These are phyloP conservation scores for Candida xiaguanensis DNA, from an alignment of 805 yeast species.

Conservation along the genomic window DNA sequence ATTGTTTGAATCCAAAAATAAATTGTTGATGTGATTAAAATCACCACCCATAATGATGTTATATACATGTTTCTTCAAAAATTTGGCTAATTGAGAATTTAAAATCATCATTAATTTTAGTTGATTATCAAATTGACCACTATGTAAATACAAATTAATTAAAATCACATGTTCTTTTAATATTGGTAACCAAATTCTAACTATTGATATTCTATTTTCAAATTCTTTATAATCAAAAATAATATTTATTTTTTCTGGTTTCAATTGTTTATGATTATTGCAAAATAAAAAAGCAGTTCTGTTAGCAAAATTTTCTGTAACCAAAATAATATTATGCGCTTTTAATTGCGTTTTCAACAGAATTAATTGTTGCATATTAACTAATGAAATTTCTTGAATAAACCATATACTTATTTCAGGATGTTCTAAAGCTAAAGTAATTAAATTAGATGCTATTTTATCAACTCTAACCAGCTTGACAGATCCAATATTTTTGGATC, in stretches of 20 bases:
- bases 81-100: not conserved
- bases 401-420: not conserved
- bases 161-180: not conserved
- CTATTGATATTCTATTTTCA: not conserved
- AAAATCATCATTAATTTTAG: not conserved
- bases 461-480: not conserved
- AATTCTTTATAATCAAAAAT: not conserved
- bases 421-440: not conserved
- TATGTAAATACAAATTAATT: not conserved
- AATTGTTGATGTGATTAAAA: not conserved
- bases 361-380: not conserved
- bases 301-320: not conserved
- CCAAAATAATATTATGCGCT: not conserved
- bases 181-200: not conserved
- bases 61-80: not conserved
- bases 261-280: not conserved
- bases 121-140: not conserved
- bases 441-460: not conserved
- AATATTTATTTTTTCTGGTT: not conserved
- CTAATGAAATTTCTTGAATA: not conserved
- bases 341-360: not conserved
- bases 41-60: not conserved
- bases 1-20: not conserved
- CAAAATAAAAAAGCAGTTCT: not conserved
- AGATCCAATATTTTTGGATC: not conserved